Percentiles rank a stretch among this genome's conserved stretches.
These are phyloP conservation scores for Sphagnum tenellum DNA, from an alignment of 225 moss, liverwort and hornwort species.

Conservation along the genomic window DNA sequence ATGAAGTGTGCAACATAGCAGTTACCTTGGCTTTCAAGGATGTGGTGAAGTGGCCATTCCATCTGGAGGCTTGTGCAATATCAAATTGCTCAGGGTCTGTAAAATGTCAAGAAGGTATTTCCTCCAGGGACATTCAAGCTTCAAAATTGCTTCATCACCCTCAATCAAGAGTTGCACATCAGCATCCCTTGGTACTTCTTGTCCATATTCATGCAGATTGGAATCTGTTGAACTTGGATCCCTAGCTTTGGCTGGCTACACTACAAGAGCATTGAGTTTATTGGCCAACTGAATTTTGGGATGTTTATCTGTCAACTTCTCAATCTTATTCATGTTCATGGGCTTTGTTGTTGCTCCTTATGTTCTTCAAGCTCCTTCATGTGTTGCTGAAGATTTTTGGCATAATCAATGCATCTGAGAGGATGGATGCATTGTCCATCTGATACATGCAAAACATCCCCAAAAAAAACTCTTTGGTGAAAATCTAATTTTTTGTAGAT, in stretches of 20 bases:
- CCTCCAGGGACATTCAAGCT: conserved; percentile 73
- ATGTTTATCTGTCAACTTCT: too few species aligned
- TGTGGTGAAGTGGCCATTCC: conserved; percentile 33
- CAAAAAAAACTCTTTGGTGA: conserved; percentile 1
- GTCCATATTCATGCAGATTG: too few species aligned
- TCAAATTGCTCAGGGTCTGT: conserved; percentile 45
- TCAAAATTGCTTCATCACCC: conserved; percentile 36
- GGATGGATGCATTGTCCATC: conserved; percentile 97
- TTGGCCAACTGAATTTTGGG: too few species aligned
- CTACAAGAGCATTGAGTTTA: too few species aligned
- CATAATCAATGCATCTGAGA: conserved; percentile 90
- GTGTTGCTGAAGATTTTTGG: conserved; percentile 74
- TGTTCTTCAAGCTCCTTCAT: conserved; percentile 44
- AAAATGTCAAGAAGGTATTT: conserved; percentile 46
- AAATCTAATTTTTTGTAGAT: background rate
- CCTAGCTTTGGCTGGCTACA: too few species aligned
- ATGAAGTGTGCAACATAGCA: background rate
- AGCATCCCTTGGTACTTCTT: conserved; percentile 8
- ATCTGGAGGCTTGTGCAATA: conserved; percentile 41
- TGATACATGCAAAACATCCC: conserved; percentile 16
- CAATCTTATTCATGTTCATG: too few species aligned
- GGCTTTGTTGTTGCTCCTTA: background rate
- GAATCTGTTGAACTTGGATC: too few species aligned
- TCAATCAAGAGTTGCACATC: conserved; percentile 41
- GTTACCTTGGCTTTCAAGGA: conserved; percentile 73